Evolutionary conservation across 2,329 filamentous ascomycete species (phyloP).

Genomic region (Botrytis aclada): DNA sequence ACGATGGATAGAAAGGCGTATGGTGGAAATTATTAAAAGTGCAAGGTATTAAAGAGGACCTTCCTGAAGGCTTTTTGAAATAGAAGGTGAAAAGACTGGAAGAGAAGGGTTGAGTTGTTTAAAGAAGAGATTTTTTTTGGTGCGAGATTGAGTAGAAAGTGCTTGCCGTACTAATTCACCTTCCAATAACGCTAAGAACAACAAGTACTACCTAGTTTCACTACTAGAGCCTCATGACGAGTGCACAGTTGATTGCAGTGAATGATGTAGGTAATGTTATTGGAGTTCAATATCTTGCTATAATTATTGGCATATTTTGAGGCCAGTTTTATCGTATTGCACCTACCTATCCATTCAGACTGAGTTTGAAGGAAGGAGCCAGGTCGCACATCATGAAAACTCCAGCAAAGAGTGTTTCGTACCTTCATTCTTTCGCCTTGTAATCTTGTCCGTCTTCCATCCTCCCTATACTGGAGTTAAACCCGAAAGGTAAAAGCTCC

Average conservation of each 20-base stretch:
- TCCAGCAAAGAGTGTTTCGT: background rate
- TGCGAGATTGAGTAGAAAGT: background rate
- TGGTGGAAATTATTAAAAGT: background rate
- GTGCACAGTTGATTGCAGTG: background rate
- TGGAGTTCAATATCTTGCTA: background rate
- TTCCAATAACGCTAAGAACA: background rate
- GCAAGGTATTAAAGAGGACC: background rate
- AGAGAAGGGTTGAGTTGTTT: background rate
- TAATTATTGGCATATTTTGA: background rate
- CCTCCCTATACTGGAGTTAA: background rate
- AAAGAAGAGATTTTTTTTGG: background rate
- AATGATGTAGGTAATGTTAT: background rate
- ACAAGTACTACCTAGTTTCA: background rate
- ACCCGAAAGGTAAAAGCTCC: background rate
- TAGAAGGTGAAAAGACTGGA: background rate
- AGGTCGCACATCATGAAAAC: background rate
- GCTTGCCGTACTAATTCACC: background rate
- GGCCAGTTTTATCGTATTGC: background rate
- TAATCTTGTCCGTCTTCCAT: background rate
- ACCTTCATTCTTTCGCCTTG: background rate
- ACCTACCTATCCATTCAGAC: background rate
- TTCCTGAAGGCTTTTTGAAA: background rate
- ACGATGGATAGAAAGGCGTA: background rate
- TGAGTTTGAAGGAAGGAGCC: background rate
- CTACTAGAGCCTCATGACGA: background rate